These are phyloP conservation scores for Hypoxylon subgilvum DNA, from an alignment of 495 filamentous ascomycete genomes.

Conservation along the genomic window DNA sequence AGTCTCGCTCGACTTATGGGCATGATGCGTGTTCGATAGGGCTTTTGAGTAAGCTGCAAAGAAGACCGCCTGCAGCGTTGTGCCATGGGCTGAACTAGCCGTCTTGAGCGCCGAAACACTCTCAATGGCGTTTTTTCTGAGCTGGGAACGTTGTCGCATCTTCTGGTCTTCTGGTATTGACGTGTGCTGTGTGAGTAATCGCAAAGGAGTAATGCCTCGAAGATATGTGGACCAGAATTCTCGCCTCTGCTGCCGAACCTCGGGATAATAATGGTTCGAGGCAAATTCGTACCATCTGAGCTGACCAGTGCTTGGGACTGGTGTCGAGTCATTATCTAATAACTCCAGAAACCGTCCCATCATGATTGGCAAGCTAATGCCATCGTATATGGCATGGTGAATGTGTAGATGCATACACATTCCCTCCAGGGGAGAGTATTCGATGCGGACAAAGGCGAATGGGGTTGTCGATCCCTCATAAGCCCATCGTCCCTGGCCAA, in stretches of 20 bases:
- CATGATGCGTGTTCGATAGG: constrained; percentile 5
- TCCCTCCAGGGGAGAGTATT: constrained; percentile 4
- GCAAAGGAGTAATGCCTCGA: constrained; percentile 14
- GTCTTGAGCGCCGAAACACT: constrained; percentile 21
- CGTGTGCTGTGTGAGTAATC: neutral
- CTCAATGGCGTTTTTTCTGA: constrained; percentile 28
- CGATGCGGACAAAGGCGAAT: constrained; percentile 16
- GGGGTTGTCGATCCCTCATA: constrained; percentile 22
- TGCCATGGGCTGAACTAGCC: constrained; percentile 33
- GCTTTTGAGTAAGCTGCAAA: constrained; percentile 50
- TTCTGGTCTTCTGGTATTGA: neutral
- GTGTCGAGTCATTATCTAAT: constrained; percentile 5
- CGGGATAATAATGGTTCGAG: constrained; percentile 7
- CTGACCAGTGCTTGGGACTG: neutral
- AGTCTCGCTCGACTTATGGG: neutral
- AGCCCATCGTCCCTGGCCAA: constrained; percentile 17
- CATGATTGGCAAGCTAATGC: constrained; percentile 66
- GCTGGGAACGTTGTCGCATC: constrained; percentile 2
- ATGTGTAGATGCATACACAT: constrained; percentile 56
- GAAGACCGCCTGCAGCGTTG: constrained; percentile 51
- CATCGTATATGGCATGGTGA: constrained; percentile 83
- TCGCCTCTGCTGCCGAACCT: constrained; percentile 25
- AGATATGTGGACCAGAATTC: constrained; percentile 66
- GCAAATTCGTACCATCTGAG: constrained; percentile 35
- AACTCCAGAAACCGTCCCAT: constrained; percentile 39